phyloP scores from a whole-genome alignment of 306 rosid genomes.

The Acacia crassicarpa region DNA sequence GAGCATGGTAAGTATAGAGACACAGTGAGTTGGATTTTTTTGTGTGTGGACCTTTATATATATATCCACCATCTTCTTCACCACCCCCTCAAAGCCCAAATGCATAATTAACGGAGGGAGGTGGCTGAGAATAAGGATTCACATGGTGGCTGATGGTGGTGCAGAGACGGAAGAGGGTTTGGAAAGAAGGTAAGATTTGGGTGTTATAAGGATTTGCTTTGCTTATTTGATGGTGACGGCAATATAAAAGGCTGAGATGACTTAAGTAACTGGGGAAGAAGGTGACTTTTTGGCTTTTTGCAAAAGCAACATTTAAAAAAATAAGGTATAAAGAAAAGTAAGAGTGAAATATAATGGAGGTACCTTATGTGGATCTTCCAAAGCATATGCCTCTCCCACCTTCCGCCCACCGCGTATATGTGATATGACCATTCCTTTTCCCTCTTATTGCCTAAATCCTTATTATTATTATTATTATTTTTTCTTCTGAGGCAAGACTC shows the following conservation, averaged over 20 bases:
- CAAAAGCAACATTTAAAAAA: slow-evolving; percentile 34
- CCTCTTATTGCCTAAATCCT: neutral
- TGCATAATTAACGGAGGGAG: slow-evolving; percentile 28
- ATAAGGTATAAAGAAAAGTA: slow-evolving; percentile 22
- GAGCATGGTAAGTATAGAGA: neutral
- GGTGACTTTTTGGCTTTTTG: slow-evolving; percentile 28
- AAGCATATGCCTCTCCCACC: slow-evolving; percentile 67
- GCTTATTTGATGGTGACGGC: slow-evolving; percentile 42
- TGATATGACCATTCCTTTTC: slow-evolving; percentile 35
- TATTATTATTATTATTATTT: neutral
- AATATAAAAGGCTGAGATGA: slow-evolving; percentile 58
- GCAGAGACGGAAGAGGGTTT: slow-evolving; percentile 54
- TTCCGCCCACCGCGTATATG: slow-evolving; percentile 42
- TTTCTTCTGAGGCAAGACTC: neutral
- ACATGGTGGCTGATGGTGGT: slow-evolving; percentile 17
- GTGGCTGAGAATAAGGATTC: slow-evolving; percentile 34
- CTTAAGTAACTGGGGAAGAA: slow-evolving; percentile 34
- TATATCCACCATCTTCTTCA: slow-evolving; percentile 10
- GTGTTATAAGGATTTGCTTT: slow-evolving; percentile 48
- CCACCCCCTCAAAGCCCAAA: slow-evolving; percentile 21
- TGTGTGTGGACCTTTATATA: neutral
- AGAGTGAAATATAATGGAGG: slow-evolving; percentile 28
- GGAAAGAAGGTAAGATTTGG: slow-evolving; percentile 39
- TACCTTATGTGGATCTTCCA: slow-evolving; percentile 66
- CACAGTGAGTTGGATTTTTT: neutral